A percentile compares a stretch with the other conserved stretches of the same genome.
Conservation (phyloP, 2,329 filamentous ascomycete species). For the Talaromyces atroroseus region DNA sequence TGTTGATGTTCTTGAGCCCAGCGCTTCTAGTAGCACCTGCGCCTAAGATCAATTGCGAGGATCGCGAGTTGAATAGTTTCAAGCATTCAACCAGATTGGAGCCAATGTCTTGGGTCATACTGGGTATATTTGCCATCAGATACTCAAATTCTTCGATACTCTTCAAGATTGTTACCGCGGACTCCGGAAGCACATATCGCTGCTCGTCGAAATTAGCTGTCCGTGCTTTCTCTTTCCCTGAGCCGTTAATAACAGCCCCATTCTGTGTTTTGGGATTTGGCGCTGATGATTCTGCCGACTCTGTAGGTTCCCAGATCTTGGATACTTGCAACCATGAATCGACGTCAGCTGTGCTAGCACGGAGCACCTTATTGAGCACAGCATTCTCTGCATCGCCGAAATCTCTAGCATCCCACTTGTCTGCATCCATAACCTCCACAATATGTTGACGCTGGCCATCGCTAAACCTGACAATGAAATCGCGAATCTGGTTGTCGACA, state of each 20-base stretch:
- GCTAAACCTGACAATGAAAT: constrained; percentile 55
- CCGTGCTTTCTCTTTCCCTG: constrained; percentile 58
- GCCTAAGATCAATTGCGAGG: constrained; percentile 92
- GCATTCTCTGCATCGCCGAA: constrained; percentile 50
- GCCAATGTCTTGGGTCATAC: constrained; percentile 79
- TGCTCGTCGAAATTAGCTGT: constrained; percentile 77
- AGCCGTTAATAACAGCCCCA: constrained; percentile 30
- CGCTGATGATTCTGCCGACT: constrained; percentile 16
- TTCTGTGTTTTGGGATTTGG: constrained; percentile 31
- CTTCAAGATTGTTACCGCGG: constrained; percentile 72
- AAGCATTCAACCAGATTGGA: constrained; percentile 76
- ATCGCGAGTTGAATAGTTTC: constrained; percentile 90
- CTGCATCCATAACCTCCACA: constrained; percentile 54
- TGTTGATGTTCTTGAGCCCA: constrained; percentile 92
- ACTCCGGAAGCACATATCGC: constrained; percentile 77
- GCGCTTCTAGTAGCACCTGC: constrained; percentile 85
- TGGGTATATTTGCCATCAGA: constrained; percentile 77
- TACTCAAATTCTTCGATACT: constrained; percentile 79
- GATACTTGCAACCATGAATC: constrained; percentile 48
- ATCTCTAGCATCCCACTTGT: constrained; percentile 61
- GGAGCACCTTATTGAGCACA: constrained; percentile 51
- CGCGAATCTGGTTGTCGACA: constrained; percentile 58
- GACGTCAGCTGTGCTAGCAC: constrained; percentile 55
- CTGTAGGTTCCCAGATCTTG: constrained; percentile 46
- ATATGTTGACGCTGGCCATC: constrained; percentile 54